Evolutionary conservation across 2,329 filamentous ascomycete genomes (phyloP), one percentile per base, ranked within the genome.

Genomic region (Botrytis cinerea): DNA sequence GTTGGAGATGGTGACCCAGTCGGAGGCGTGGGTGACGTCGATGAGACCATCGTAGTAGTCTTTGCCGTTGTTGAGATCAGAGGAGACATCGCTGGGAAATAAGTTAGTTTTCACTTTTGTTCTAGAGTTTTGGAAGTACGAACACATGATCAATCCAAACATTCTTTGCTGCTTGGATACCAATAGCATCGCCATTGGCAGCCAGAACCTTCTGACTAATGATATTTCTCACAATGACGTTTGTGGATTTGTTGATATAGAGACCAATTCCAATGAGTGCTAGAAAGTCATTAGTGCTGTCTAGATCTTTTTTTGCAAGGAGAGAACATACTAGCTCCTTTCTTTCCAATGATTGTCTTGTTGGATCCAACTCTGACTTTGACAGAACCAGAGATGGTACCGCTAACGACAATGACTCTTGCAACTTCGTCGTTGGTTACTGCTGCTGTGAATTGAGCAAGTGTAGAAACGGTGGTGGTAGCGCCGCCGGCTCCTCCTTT

Each of bases 201-300:
- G 82, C 80, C 10, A 83, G 81, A 1, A 88, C 85, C 73, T 87
- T 85, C 74, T 83, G 79, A 75, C 88, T 84, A 75, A 85, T 86
- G 54, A 90, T 79, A 81, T 90, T 89, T 64, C 85, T 86, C 67
- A 90, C 79, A 73, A 90, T 88, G 67, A 89, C 87, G 75, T 90
- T 89, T 73, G 78, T 83, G 28, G 80, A 60, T 48, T 81, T 79
- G 79, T 85, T 85, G 76, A 88, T 81, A 72, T 83, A 84, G 66
- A 89, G 80, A 12, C 84, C 84, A 71, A 85, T 80, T 40, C 84
- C 82, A n/a, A 83, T 81, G 35, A 88, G 81, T 67, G 82, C 82
- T 77, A 28, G 45, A 5, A 18, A n/a, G 20, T 12, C 32, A 35
- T 67, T 59, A 43, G 61, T 14, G 4, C 22, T 38, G 28, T 46